Percentiles rank a stretch among this genome's conserved stretches.
phyloP scores from a whole-genome alignment of 1,284 basidiomycete genomes.

The Xanthoconium separans region DNA sequence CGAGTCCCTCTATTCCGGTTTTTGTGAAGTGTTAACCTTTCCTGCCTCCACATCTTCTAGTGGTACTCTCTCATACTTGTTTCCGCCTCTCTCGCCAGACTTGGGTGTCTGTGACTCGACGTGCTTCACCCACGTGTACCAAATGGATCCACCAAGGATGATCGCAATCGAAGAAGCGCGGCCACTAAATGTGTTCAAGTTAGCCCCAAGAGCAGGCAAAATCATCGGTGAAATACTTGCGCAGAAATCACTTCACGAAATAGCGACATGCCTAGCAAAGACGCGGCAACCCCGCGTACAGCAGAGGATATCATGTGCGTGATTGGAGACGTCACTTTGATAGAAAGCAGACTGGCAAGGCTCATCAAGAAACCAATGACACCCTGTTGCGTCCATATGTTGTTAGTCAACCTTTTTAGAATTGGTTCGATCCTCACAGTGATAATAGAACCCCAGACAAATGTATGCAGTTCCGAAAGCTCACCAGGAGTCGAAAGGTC shows the following conservation, averaged over 20 bases:
- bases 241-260: constrained; percentile 74
- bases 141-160: constrained; percentile 78
- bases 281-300: constrained; percentile 79
- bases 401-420: constrained; percentile 2
- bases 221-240: constrained; percentile 43
- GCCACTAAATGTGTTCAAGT: constrained; percentile 48
- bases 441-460: constrained; percentile 74
- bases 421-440: constrained; percentile 50
- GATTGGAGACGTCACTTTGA: constrained; percentile 90
- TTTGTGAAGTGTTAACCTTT: constrained; percentile 27
- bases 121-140: constrained; percentile 87
- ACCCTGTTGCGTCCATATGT: constrained; percentile 47
- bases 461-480: constrained; percentile 57
- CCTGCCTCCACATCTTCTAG: constrained; percentile 52
- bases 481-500: constrained; percentile 37
- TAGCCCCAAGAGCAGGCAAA: not conserved
- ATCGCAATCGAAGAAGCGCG: constrained; percentile 75
- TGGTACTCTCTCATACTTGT: constrained; percentile 47
- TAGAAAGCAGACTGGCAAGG: constrained; percentile 83
- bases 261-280: constrained; percentile 70
- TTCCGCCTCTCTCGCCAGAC: constrained; percentile 18
- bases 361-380: constrained; percentile 85
- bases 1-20: constrained; percentile 28
- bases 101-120: constrained; percentile 50
- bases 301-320: constrained; percentile 91